A percentile compares a stretch with the other conserved stretches of the same genome.
Evolutionary conservation across 179 eudicot genomes (phyloP).

Genomic region (Corrigiola litoralis): DNA sequence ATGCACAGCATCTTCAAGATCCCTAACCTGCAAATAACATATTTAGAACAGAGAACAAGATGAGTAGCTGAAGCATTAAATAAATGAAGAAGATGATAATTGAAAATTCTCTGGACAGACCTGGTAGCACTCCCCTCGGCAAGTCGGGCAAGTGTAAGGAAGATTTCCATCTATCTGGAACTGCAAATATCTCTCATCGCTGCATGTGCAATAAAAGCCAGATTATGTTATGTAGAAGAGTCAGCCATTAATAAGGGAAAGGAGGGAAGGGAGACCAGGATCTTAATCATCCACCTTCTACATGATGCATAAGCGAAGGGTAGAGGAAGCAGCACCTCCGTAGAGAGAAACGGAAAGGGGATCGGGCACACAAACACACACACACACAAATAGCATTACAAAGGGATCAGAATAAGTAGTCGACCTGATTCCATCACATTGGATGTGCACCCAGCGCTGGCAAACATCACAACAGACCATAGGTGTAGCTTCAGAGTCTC

Average conservation of each 20-base stretch:
- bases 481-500: conserved; percentile 97
- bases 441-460: conserved; percentile 94
- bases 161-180: conserved; percentile 92
- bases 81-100: not conserved
- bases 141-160: conserved; percentile 84
- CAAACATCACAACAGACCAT: conserved; percentile 99
- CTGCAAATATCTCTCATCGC: conserved; percentile 84
- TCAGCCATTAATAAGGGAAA: too few species aligned
- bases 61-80: not conserved
- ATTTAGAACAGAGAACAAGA: not conserved
- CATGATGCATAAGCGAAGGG: too few species aligned
- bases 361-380: not conserved
- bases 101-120: conserved; percentile 24
- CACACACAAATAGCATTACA: not conserved
- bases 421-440: conserved; percentile 93
- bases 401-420: not conserved
- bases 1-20: conserved; percentile 91
- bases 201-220: conserved; percentile 25
- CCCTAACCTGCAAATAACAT: conserved; percentile 47
- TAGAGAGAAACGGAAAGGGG: not conserved
- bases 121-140: conserved; percentile 96
- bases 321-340: too few species aligned
- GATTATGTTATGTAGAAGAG: not conserved
- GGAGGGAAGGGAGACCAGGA: too few species aligned
- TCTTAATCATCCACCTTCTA: too few species aligned